Conservation (phyloP, 371 early-diverging fungal species). For the Parasitella parasitica region DNA sequence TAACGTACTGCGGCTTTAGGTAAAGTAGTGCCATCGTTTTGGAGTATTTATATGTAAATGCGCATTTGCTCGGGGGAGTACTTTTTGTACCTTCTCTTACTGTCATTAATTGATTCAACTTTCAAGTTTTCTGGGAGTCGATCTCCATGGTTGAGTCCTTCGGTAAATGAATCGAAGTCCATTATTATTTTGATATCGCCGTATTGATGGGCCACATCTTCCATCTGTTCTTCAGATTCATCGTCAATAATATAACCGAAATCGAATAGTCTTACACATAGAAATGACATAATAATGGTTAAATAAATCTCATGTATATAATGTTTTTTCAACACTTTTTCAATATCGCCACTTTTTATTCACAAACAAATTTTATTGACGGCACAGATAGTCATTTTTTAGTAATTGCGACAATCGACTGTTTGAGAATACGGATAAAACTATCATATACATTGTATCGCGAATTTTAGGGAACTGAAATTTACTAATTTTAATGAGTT, state of each 20-base stretch:
- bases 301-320: no score
- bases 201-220: conserved; percentile 17
- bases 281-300: no score
- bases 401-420: no score
- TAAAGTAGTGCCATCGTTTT: conserved; percentile 14
- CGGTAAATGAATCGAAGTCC: conserved; percentile 15
- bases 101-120: conserved; percentile 1
- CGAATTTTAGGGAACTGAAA: no score
- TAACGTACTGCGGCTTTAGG: conserved; percentile 10
- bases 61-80: conserved; percentile 14
- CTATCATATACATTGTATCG: no score
- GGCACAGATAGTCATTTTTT: no score
- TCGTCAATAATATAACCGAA: conserved; percentile 2
- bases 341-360: no score
- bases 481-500: no score
- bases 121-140: conserved; percentile 10
- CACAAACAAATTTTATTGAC: no score
- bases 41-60: conserved; percentile 9
- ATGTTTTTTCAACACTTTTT: no score
- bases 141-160: conserved; percentile 7
- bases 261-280: no score
- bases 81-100: conserved; percentile 14
- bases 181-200: conserved; percentile 17
- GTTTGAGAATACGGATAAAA: no score
- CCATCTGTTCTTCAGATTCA: conserved; percentile 17